Base-by-base conservation (phyloP, 164 flowering plant genomes). In the Macadamia integrifolia region DNA sequence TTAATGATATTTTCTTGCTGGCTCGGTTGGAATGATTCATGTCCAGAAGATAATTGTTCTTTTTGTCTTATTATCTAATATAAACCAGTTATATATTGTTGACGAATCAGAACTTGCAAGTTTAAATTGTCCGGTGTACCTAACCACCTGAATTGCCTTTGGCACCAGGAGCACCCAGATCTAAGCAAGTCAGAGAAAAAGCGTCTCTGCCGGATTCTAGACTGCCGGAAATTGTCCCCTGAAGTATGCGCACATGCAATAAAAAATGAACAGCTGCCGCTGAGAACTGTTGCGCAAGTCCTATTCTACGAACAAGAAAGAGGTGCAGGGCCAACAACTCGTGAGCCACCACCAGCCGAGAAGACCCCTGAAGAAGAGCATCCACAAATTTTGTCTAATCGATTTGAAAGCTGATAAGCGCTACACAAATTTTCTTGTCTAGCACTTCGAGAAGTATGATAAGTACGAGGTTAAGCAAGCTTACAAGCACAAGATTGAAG, bases 281-380 rank as follows among this genome's bases (percentile, higher is more conserved):
- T 93, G 67, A 80, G 98, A 76, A 93, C 97, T 17, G 92, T 93
- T 5, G 97, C 91, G 65, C 98, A 93, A 77, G 86, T 87, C 62
- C 87, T 93, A 63, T 93, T 83, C 82, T 82, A 80, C 35, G 97
- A 93, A 14, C 97, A 89, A 69, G 97, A 84, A 62, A 80, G 80
- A 75, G 73, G 77, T 46, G 40, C 74, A 15, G 77, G 65, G 48
- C 7, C 76, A 29, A 60, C 65, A 6, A 72, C 55, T 50, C 49
- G 63, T 13, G 75, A 72, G 56, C 70, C 14, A 14, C 66, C 42
- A 46, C 61, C 71, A 11, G 61, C 31, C 6, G 73, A 72, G 61
- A 65, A 65, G 9, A 28, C 52, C 3, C 48, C n/a, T 14, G 56
- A 50, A 61, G 64, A 15, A 28, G 10, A 53, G 42, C 58, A 12